Evolutionary conservation across 257 asterid genomes (phyloP).

Genomic region (Petunia axillaris): DNA sequence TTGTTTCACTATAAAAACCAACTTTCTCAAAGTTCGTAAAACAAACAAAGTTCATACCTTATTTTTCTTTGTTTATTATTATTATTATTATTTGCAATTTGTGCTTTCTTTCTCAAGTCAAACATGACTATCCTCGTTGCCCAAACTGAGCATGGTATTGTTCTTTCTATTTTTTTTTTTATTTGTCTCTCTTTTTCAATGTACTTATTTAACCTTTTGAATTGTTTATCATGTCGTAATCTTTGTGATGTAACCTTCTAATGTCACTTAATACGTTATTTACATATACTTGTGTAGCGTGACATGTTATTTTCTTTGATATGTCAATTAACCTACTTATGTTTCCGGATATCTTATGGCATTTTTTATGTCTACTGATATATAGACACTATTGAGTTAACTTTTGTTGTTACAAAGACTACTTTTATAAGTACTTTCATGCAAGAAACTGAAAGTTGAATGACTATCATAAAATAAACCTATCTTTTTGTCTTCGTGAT

Average conservation of each 20-base stretch:
- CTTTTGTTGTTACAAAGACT: neutral
- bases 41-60: neutral
- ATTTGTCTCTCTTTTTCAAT: neutral
- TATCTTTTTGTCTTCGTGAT: neutral
- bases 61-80: neutral
- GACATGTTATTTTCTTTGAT: neutral
- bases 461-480: neutral
- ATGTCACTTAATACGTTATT: neutral
- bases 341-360: neutral
- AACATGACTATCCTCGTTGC: slow-evolving; percentile 27
- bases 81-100: neutral
- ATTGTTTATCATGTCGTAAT: neutral
- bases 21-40: neutral
- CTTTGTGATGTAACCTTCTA: neutral
- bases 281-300: neutral
- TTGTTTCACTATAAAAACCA: slow-evolving; percentile 17
- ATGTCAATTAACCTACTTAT: neutral
- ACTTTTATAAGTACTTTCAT: neutral
- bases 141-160: slow-evolving; percentile 24
- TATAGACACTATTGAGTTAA: neutral
- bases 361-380: neutral
- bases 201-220: neutral
- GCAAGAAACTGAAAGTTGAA: neutral
- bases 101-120: neutral
- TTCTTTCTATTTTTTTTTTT: neutral